These are phyloP conservation scores for Colletotrichum chrysophilum DNA, from an alignment of 2,329 filamentous ascomycete species.

Conservation along the genomic window DNA sequence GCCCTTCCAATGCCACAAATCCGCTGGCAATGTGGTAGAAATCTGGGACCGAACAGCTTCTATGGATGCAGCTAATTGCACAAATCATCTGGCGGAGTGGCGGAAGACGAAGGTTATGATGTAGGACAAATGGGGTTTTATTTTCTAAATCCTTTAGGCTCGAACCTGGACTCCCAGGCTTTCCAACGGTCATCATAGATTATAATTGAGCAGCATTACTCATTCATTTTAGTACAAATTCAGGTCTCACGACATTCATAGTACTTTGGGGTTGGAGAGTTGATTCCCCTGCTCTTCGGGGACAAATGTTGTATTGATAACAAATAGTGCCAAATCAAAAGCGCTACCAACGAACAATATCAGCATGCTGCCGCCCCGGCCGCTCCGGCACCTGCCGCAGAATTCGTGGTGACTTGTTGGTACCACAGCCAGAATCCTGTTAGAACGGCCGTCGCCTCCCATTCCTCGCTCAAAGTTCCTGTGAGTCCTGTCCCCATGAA, in stretches of 20 bases:
- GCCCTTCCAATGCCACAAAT: background rate
- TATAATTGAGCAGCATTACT: accelerated
- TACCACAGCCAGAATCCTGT: slow-evolving; percentile 14
- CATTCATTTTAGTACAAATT: too few relatives aligned
- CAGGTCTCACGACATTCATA: too few relatives aligned
- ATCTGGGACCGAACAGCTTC: too few relatives aligned
- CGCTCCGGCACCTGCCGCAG: background rate
- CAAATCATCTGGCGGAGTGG: background rate
- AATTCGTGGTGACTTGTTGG: background rate
- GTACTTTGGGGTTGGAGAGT: accelerated
- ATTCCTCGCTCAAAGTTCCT: slow-evolving; percentile 15
- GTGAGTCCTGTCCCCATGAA: slow-evolving; percentile 22
- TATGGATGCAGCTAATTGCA: too few relatives aligned
- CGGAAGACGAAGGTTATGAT: accelerated
- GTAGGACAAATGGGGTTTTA: accelerated
- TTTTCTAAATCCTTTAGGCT: background rate
- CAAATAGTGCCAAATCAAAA: accelerated
- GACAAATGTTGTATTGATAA: background rate
- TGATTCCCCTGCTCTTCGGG: background rate
- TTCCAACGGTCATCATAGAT: accelerated
- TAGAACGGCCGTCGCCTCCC: background rate
- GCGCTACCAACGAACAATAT: background rate
- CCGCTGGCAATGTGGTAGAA: slow-evolving; percentile 1
- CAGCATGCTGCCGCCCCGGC: background rate
- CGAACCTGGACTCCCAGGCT: background rate